Evolutionary conservation across 2,329 filamentous ascomycete genomes (phyloP).

Genomic region (Colletotrichum nymphaeae): DNA sequence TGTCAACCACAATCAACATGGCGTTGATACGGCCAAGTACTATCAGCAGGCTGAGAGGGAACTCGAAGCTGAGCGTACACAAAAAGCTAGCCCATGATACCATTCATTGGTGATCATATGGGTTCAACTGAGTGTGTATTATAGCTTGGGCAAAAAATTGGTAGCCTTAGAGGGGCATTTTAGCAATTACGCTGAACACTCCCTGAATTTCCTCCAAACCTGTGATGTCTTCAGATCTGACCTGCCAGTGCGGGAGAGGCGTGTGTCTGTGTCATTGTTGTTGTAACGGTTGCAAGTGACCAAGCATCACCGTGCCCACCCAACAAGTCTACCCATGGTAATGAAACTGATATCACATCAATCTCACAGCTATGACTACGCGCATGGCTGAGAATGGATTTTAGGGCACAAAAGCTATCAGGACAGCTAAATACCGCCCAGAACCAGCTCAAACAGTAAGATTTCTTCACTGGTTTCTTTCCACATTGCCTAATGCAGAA

Average conservation of each 20-base stretch:
- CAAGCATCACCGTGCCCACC: background rate
- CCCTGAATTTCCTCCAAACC: background rate
- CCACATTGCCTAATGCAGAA: background rate
- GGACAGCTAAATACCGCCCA: background rate
- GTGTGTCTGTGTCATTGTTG: background rate
- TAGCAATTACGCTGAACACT: background rate
- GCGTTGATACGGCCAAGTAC: constrained; percentile 98
- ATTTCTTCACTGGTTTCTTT: too few relatives aligned
- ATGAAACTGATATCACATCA: too few relatives aligned
- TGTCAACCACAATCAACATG: constrained; percentile 95
- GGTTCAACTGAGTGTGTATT: background rate
- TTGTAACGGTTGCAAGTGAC: background rate
- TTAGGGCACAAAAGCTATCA: background rate
- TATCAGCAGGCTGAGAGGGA: constrained; percentile 96
- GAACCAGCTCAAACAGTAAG: too few relatives aligned
- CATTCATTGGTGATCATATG: background rate
- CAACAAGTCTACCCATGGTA: too few relatives aligned
- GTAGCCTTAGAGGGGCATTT: background rate
- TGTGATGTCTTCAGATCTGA: background rate
- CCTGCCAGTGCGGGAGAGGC: background rate
- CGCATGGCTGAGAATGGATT: background rate
- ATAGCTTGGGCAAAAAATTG: background rate
- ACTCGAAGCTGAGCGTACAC: constrained; percentile 77
- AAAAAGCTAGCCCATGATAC: constrained; percentile 15
- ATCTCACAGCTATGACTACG: background rate